These are phyloP conservation scores for Metschnikowia orientalis DNA, from an alignment of 805 yeast genomes.

Conservation along the genomic window DNA sequence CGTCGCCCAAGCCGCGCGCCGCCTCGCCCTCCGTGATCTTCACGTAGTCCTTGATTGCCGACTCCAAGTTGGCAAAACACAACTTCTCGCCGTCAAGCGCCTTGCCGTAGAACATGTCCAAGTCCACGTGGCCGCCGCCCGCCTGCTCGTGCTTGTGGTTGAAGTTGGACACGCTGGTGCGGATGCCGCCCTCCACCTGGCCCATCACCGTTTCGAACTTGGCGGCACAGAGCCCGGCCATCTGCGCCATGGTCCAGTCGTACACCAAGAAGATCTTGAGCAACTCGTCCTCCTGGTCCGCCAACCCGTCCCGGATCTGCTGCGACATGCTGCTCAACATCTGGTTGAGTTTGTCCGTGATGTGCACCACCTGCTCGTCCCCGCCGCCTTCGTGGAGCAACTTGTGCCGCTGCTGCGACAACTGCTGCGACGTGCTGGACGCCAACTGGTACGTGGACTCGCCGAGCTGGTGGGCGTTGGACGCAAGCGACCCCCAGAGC, in stretches of 20 bases:
- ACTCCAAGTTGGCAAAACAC: constrained; percentile 81
- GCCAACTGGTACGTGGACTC: constrained; percentile 52
- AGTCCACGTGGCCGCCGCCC: constrained; percentile 28
- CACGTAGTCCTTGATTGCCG: constrained; percentile 48
- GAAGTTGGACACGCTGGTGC: constrained; percentile 52
- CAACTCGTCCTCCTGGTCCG: constrained; percentile 50
- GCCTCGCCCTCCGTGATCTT: constrained; percentile 24
- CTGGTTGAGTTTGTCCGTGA: constrained; percentile 28
- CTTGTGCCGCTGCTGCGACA: constrained; percentile 38
- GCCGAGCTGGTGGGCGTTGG: constrained; percentile 44
- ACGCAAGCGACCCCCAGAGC: constrained; percentile 64
- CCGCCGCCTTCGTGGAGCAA: constrained; percentile 25
- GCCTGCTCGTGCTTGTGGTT: constrained; percentile 29
- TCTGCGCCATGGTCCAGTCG: constrained; percentile 50
- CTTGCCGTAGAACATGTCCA: constrained; percentile 74
- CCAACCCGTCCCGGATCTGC: constrained; percentile 47
- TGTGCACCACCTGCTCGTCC: constrained; percentile 27
- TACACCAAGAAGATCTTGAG: constrained; percentile 49
- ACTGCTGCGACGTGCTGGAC: constrained; percentile 38
- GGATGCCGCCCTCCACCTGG: constrained; percentile 77
- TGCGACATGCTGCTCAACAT: constrained; percentile 37
- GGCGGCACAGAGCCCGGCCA: constrained; percentile 44
- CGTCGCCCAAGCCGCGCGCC: constrained; percentile 15
- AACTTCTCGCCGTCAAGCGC: constrained; percentile 82
- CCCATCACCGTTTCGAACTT: constrained; percentile 61